Conservation (phyloP, 495 filamentous ascomycete species). For the Penicillium cinerascens region DNA sequence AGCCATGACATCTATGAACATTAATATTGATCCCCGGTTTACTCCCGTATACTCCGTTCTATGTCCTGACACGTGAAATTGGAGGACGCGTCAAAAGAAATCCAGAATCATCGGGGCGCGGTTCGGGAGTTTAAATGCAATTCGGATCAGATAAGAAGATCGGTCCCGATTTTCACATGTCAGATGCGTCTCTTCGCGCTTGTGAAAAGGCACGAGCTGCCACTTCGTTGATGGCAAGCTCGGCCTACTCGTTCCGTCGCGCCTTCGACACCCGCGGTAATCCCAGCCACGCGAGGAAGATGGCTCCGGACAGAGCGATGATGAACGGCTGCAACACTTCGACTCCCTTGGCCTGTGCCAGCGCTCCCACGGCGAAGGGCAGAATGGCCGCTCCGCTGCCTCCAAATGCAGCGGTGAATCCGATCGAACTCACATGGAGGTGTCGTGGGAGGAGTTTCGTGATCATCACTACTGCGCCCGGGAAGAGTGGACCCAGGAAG, state of each 20-base stretch:
- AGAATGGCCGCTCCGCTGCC: constrained; percentile 75
- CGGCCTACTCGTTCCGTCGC: constrained; percentile 15
- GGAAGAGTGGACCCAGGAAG: constrained; percentile 65
- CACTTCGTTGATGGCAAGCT: neutral
- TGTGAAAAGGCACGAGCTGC: constrained; percentile 7
- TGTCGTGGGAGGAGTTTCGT: constrained; percentile 76
- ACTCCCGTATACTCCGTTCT: neutral
- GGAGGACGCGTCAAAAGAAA: neutral
- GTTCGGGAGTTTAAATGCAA: constrained; percentile 10
- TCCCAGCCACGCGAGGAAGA: constrained; percentile 54
- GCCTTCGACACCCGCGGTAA: constrained; percentile 32
- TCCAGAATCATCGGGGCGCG: constrained; percentile 1
- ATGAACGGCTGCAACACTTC: constrained; percentile 74
- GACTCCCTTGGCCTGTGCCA: constrained; percentile 78
- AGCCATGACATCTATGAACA: neutral
- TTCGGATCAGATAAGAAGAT: constrained; percentile 24
- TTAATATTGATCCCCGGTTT: neutral
- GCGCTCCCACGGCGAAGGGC: constrained; percentile 80
- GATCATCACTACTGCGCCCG: constrained; percentile 72
- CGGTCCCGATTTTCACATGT: constrained; percentile 17
- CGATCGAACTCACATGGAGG: constrained; percentile 77
- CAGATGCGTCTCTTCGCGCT: neutral
- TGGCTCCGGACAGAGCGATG: constrained; percentile 59
- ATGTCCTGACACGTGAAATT: neutral
- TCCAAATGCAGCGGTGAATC: constrained; percentile 80